Base-by-base conservation (phyloP, 768 basidiomycete species). In the Suillus paluster region DNA sequence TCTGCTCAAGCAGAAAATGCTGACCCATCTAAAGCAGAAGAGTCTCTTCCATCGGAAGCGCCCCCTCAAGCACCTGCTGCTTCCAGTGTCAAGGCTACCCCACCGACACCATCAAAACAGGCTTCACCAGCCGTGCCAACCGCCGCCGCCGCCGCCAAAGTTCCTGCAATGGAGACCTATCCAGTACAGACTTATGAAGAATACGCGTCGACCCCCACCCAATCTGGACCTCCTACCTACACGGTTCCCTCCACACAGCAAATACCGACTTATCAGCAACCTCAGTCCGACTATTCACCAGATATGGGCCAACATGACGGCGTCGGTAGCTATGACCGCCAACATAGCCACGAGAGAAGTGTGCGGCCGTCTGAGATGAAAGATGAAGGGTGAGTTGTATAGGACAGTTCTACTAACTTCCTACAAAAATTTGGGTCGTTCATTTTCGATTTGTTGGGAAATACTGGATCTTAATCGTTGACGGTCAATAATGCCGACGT, bases 291-390 rank as follows among this genome's bases (percentile, higher is more conserved):
- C 45, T 86, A 86, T 68, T 76, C 79, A 27, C 74, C 23, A 27
- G 54, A 55, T 21, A 2, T 39, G 23, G 38, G 54, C 25, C 73
- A 74, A 44, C 73, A 75, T 30, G 36, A 64, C 34, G 73, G 61
- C 25, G 77, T 80, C 17, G 78, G 79, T 27, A 78, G 70, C 34
- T 84, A 80, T 61, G 67, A 82, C 68, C 71, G 75, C 77, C 33
- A 75, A 54, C 79, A 27, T 76, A 77, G 57, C 80, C 81, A 75
- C 25, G 87, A 90, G 71, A 84, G 92, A 49, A 87, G 85, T 38
- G 79, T 95, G 17, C 84, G 92, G 38, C 92, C 92, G 19, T 90
- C 90, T 12, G 95, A 97, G 76, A 95, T 94, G 93, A 94, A 95
- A 76, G 96, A 97, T 68, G 95, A 97, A 91, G 95, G 95, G 96